phyloP scores from a whole-genome alignment of 2,329 filamentous ascomycete genomes.

The Zymoseptoria pseudotritici region DNA sequence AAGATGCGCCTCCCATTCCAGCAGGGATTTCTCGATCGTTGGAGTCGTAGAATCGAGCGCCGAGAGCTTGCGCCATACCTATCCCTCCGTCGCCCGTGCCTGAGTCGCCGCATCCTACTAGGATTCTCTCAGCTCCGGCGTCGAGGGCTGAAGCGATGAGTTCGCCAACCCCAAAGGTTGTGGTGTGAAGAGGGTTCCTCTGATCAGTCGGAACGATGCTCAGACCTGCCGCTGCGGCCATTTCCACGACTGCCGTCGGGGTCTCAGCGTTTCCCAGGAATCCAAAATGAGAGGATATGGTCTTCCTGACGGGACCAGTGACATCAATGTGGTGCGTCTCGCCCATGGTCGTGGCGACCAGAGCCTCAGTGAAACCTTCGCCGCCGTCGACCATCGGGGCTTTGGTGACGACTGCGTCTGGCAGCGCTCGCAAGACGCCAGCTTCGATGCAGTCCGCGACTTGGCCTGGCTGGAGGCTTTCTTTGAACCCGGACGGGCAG shows the following conservation, averaged over 20 bases:
- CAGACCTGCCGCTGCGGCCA: slow-evolving; percentile 48
- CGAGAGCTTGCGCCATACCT: slow-evolving; percentile 49
- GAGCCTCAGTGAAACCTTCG: slow-evolving; percentile 44
- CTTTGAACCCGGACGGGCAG: slow-evolving; percentile 49
- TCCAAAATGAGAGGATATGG: slow-evolving; percentile 42
- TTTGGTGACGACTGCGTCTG: slow-evolving; percentile 39
- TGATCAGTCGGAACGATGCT: slow-evolving; percentile 40
- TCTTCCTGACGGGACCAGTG: slow-evolving; percentile 39
- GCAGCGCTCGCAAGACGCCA: slow-evolving; percentile 40
- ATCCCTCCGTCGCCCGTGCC: slow-evolving; percentile 48
- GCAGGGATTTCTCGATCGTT: slow-evolving; percentile 32
- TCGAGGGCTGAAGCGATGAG: slow-evolving; percentile 42
- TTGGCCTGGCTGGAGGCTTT: slow-evolving; percentile 43
- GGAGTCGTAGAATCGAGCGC: slow-evolving; percentile 37
- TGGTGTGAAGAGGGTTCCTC: slow-evolving; percentile 44
- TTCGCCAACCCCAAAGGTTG: slow-evolving; percentile 47
- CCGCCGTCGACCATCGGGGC: slow-evolving; percentile 48
- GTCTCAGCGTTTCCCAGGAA: slow-evolving; percentile 31
- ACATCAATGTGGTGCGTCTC: slow-evolving; percentile 33
- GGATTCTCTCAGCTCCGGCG: slow-evolving; percentile 39
- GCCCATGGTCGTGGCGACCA: slow-evolving; percentile 40
- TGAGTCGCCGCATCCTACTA: slow-evolving; percentile 49
- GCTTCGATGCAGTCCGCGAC: slow-evolving; percentile 46
- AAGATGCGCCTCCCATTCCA: slow-evolving; percentile 37
- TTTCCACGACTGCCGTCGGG: slow-evolving; percentile 45